A percentile compares a stretch with the other conserved stretches of the same genome.
These are phyloP conservation scores for Nakazawaea sp. DNA, from an alignment of 805 yeast species.

Conservation along the genomic window DNA sequence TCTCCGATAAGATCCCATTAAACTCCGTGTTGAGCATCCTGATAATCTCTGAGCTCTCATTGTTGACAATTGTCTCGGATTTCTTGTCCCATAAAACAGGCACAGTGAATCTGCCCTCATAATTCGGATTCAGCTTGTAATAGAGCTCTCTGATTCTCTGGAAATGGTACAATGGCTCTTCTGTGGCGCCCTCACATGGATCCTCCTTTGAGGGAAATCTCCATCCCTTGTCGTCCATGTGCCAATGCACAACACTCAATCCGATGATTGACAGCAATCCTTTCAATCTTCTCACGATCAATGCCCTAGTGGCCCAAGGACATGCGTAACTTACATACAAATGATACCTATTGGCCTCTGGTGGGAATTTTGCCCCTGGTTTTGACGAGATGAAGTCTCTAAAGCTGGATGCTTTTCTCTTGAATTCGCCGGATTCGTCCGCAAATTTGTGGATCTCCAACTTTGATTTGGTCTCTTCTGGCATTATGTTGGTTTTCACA, in stretches of 20 bases:
- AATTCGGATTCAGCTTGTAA: conserved; percentile 66
- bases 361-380: conserved; percentile 56
- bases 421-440: conserved; percentile 45
- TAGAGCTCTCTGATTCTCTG: conserved; percentile 65
- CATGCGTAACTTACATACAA: conserved; percentile 84
- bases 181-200: conserved; percentile 38
- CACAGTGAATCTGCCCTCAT: conserved; percentile 81
- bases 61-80: conserved; percentile 76
- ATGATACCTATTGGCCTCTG: conserved; percentile 80
- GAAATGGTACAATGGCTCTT: conserved; percentile 54
- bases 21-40: conserved; percentile 78
- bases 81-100: conserved; percentile 92
- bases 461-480: conserved; percentile 1
- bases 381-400: conserved; percentile 54
- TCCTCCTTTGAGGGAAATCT: conserved; percentile 54
- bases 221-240: conserved; percentile 87
- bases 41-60: conserved; percentile 86
- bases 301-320: conserved; percentile 93
- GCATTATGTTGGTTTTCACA: neutral
- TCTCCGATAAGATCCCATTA: conserved; percentile 43
- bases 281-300: conserved; percentile 67
- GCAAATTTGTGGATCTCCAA: conserved; percentile 43
- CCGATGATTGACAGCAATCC: conserved; percentile 60
- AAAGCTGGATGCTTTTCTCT: conserved; percentile 44
- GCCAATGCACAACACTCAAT: conserved; percentile 85